Evolutionary conservation across 139 green algal genomes (phyloP), one percentile per base, ranked within the genome.

Genomic region (Parachlorella kessleri): DNA sequence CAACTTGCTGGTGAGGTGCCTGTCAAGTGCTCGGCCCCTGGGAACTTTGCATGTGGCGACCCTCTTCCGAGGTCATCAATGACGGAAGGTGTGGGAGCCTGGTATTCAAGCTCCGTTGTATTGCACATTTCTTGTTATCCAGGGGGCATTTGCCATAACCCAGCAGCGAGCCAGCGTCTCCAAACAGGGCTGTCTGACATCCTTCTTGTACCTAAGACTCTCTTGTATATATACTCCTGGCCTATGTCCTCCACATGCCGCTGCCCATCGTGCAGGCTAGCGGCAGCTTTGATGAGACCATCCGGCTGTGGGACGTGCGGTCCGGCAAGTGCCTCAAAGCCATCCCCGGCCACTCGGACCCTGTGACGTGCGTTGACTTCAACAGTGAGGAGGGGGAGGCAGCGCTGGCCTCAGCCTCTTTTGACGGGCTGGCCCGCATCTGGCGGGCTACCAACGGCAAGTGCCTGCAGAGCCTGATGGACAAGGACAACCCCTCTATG

Each of bases 311-410:
- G 95, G 90, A 97, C 67, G 86, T 94, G 26, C 85, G 86, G 23
- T 86, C 79, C 10, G 94, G 89, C 10, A 75, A 77, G 21, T 89
- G 75, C 75, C 69, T 98, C 36, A 83, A 87, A 10, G 36, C 65
- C 39, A 86, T 98, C 21, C 94, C 95, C 18, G 95, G 94, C 8
- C 95, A 99, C 83, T 95, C 89, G 0, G 95, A 99, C 84, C 95
- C 95, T 10, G 84, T 99, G 21, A 96, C 92, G 1, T 82, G 84
- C 0, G 89, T 97, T 33, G 81, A 90, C 81, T 97, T 97, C 77
- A 87, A 82, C 55, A 73, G 85, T 1, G 94, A 98, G 73, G 90
- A 21, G 41, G 10, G 4, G 6, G 21, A 6, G 88, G 28, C 90
- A 84, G 1, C 80, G 95, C 54, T 98, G 4, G 92, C 89, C 6